A percentile compares a stretch with the other conserved stretches of the same genome.
Evolutionary conservation across 2,329 filamentous ascomycete genomes (phyloP).

Genomic region (Ophiostoma novo-ulmi): DNA sequence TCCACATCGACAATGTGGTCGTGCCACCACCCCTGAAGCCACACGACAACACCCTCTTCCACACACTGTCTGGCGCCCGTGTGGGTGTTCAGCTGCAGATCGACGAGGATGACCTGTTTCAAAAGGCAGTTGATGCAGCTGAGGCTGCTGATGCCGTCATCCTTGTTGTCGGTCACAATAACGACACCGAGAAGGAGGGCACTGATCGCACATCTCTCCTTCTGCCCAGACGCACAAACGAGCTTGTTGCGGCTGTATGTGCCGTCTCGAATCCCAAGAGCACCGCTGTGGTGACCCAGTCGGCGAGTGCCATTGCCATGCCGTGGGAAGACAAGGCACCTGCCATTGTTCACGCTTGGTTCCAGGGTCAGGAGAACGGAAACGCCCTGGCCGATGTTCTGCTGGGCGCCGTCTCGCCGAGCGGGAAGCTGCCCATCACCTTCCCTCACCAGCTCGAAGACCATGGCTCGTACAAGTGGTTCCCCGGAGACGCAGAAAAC

Average conservation of each 20-base stretch:
- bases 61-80: constrained; percentile 27
- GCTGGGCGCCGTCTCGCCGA: constrained; percentile 68
- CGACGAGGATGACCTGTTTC: constrained; percentile 26
- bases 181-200: constrained; percentile 27
- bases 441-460: constrained; percentile 60
- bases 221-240: constrained; percentile 24
- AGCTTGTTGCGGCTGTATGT: constrained; percentile 45
- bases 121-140: constrained; percentile 34
- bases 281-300: constrained; percentile 56
- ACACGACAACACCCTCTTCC: constrained; percentile 31
- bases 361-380: constrained; percentile 80
- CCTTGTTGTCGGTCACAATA: constrained; percentile 31
- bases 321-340: constrained; percentile 36
- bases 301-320: constrained; percentile 69
- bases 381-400: constrained; percentile 75
- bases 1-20: constrained; percentile 28
- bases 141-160: constrained; percentile 36
- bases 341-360: constrained; percentile 72
- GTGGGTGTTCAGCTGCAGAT: constrained; percentile 23
- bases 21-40: constrained; percentile 24
- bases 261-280: constrained; percentile 45
- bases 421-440: constrained; percentile 59
- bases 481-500: constrained; percentile 49
- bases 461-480: constrained; percentile 66
- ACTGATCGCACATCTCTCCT: constrained; percentile 24